Percentiles rank a stretch among this genome's conserved stretches.
Evolutionary conservation across 805 yeast genomes (phyloP).

Genomic region (Candida sphagnicola): DNA sequence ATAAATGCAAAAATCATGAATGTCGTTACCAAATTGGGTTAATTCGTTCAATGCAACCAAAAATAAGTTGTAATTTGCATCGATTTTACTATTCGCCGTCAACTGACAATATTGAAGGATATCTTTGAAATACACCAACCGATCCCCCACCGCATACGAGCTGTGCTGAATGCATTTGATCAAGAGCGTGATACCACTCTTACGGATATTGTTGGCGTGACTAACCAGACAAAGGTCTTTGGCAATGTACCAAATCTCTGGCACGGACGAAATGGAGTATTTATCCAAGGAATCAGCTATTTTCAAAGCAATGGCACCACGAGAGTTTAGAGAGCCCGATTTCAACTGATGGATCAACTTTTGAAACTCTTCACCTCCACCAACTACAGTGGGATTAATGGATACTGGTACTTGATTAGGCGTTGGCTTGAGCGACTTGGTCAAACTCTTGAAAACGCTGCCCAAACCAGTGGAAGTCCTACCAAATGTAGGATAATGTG

Average conservation of each 20-base stretch:
- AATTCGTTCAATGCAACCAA: constrained; percentile 43
- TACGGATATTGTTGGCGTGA: constrained; percentile 13
- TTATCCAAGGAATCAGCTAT: constrained; percentile 49
- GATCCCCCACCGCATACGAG: constrained; percentile 40
- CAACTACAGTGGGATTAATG: constrained; percentile 42
- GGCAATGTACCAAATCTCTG: constrained; percentile 75
- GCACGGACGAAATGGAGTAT: constrained; percentile 53
- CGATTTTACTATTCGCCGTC: constrained; percentile 23
- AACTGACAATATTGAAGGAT: constrained; percentile 43
- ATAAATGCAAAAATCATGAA: constrained; percentile 47
- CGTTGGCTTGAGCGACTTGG: constrained; percentile 32
- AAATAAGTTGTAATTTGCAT: constrained; percentile 50
- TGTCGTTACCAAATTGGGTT: constrained; percentile 51
- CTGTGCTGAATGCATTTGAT: constrained; percentile 56
- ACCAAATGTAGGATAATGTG: constrained; percentile 29
- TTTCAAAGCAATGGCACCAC: constrained; percentile 49
- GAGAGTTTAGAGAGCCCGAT: constrained; percentile 21
- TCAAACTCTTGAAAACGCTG: constrained; percentile 35
- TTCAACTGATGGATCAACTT: constrained; percentile 35
- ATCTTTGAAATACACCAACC: constrained; percentile 57
- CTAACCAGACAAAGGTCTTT: constrained; percentile 43
- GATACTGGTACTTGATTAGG: constrained; percentile 25
- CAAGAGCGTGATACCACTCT: constrained; percentile 51
- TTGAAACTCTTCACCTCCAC: constrained; percentile 41
- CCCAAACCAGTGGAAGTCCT: constrained; percentile 31